Evolutionary conservation across 176 grass and related monocot species (phyloP).

Genomic region (Hyparrhenia diplandra): DNA sequence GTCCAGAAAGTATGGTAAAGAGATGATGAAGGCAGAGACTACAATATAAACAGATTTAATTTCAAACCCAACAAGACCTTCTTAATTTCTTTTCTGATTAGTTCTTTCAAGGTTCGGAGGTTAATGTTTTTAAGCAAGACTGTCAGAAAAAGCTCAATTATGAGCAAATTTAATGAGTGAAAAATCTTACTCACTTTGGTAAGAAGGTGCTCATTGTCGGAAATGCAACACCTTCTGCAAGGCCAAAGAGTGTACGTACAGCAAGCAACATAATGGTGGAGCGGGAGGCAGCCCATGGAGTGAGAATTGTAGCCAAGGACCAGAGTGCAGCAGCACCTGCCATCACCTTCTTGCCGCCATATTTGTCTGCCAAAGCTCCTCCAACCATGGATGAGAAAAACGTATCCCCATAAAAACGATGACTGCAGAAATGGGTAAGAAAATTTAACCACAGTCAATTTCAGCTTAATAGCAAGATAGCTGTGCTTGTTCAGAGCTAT

Average conservation of each 20-base stretch:
- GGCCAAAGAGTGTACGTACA: constrained; percentile 66
- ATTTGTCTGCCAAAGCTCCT: constrained; percentile 82
- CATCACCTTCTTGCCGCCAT: constrained; percentile 92
- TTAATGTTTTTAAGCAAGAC: too few relatives aligned
- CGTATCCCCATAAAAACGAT: constrained; percentile 93
- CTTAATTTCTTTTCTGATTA: too few relatives aligned
- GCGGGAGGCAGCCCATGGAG: constrained; percentile 76
- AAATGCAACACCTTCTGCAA: constrained; percentile 95
- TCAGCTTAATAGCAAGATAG: neutral
- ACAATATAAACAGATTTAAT: neutral
- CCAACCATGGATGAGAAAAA: constrained; percentile 90
- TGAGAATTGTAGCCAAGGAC: constrained; percentile 95
- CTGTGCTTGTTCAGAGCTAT: neutral
- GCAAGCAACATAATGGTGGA: constrained; percentile 71
- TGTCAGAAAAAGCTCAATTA: too few relatives aligned
- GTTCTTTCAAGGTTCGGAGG: too few relatives aligned
- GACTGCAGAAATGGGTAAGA: constrained; percentile 48
- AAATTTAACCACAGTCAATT: neutral
- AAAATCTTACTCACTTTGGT: constrained; percentile 54
- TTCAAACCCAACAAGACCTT: too few relatives aligned
- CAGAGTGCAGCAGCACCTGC: constrained; percentile 78
- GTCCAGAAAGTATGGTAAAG: neutral
- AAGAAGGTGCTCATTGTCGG: constrained; percentile 97
- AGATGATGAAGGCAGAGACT: neutral
- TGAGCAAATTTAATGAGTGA: neutral